Evolutionary conservation across 495 filamentous ascomycete species (phyloP), one percentile per base, ranked within the genome.

Genomic region (Trichodelitschia bisporula): DNA sequence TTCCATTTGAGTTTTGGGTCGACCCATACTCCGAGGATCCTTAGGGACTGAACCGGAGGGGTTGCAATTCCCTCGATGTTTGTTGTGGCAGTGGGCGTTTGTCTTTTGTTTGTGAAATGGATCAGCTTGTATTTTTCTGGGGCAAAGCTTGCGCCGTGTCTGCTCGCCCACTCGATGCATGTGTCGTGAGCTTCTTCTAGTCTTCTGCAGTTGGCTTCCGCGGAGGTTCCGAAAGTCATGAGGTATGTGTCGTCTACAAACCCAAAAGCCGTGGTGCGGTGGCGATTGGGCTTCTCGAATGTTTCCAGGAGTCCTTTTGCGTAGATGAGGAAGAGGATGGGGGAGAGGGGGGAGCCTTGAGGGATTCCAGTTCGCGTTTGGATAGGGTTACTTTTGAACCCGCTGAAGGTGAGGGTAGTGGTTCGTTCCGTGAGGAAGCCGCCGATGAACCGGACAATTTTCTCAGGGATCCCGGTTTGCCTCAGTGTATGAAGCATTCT

Each of bases 301-400:
- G 24, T 31, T 15, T 35, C 27, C 2, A 43, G 14, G 14, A 44
- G 31, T 13, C 36, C 40, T 8, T 31, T 26, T 17, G 42, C 42
- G 28, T 36, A 44, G 31, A 44, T 39, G 4, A 42, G 32, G 30
- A 23, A 44, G 13, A 44, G 41, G 23, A 44, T 42, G 9, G 40
- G 40, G 13, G 33, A 44, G 5, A 40, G 29, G 10, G 41, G 35
- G 1, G 40, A 44, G 16, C 39, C 38, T 32, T 43, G 39, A 4
- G 40, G 40, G 19, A 43, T 31, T 4, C 39, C 39, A n/a, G n/a
- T n/a, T n/a, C n/a, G n/a, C 2, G 36, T 38, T 2, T 17, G 14
- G 4, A 19, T 30, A 15, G 27, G 27, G 8, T 5, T 29, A 8
- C 6, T 8, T 6, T 6, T 29, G 10, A 6, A 12, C 15, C 15